phyloP scores from a whole-genome alignment of 345 rosid species.

The Pelargonium nanum region DNA sequence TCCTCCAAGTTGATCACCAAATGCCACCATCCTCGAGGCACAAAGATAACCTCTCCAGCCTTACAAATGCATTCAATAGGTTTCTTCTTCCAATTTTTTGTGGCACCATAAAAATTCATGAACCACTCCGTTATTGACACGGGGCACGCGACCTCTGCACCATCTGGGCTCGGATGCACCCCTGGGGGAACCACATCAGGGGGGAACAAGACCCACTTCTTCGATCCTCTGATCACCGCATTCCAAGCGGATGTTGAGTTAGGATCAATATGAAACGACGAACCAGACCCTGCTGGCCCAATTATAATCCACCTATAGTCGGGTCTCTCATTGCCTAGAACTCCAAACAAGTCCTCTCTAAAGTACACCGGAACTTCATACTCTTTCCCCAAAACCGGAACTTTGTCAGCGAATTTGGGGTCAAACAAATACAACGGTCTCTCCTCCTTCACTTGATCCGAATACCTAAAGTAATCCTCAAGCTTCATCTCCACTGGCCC shows the following conservation, averaged over 20 bases:
- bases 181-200: constrained; percentile 94
- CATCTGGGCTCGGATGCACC: constrained; percentile 92
- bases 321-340: constrained; percentile 72
- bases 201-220: constrained; percentile 92
- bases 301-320: constrained; percentile 92
- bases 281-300: constrained; percentile 93
- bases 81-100: constrained; percentile 60
- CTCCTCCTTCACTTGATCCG: constrained; percentile 71
- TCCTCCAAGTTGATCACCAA: constrained; percentile 90
- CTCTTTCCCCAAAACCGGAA: constrained; percentile 50
- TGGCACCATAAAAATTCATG: constrained; percentile 87
- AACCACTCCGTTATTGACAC: constrained; percentile 96
- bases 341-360: constrained; percentile 76
- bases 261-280: constrained; percentile 96
- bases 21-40: constrained; percentile 99
- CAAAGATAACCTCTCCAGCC: constrained; percentile 91
- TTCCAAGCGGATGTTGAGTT: constrained; percentile 99
- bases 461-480: constrained; percentile 58
- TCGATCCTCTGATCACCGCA: constrained; percentile 83
- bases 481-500: constrained; percentile 88
- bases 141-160: constrained; percentile 95
- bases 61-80: constrained; percentile 88
- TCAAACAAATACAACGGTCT: constrained; percentile 94
- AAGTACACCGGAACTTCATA: constrained; percentile 76
- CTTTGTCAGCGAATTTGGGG: constrained; percentile 75